A percentile compares a stretch with the other conserved stretches of the same genome.
Conservation (phyloP, 306 rosid species). For the Calophaca sinica region DNA sequence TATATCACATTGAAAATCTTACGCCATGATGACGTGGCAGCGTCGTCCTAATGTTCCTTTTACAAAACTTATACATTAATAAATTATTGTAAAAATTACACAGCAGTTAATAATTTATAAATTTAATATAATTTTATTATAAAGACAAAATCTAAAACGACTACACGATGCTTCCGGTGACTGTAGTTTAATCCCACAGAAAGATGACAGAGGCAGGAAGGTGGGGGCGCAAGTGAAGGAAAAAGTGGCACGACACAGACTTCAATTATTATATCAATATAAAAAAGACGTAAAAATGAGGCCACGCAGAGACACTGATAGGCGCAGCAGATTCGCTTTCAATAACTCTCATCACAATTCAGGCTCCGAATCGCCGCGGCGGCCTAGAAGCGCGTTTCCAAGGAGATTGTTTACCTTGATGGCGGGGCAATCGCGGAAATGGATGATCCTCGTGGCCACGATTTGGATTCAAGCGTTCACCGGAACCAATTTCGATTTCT, state of each 20-base stretch:
- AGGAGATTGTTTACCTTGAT: slow-evolving; percentile 19
- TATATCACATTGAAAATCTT: too few relatives aligned
- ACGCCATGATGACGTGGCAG: too few relatives aligned
- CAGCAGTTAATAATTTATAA: neutral
- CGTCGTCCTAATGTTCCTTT: too few relatives aligned
- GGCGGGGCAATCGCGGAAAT: slow-evolving; percentile 85
- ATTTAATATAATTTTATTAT: neutral
- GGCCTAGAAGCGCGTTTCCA: slow-evolving; percentile 1
- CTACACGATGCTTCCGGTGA: neutral
- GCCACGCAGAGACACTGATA: slow-evolving; percentile 29
- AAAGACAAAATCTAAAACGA: slow-evolving; percentile 15
- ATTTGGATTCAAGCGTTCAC: slow-evolving; percentile 96
- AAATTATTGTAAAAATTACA: neutral
- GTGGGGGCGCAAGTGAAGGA: neutral
- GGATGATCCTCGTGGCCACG: slow-evolving; percentile 86
- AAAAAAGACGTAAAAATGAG: slow-evolving; percentile 17
- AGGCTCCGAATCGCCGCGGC: slow-evolving; percentile 5
- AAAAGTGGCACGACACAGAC: neutral
- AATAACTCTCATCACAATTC: neutral
- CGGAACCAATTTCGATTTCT: slow-evolving; percentile 90
- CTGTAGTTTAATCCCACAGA: neutral
- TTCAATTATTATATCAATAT: neutral
- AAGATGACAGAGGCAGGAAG: slow-evolving; percentile 1
- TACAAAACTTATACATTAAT: too few relatives aligned
- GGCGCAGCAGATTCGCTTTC: neutral